Percentiles rank a stretch among this genome's conserved stretches.
phyloP scores from a whole-genome alignment of 768 basidiomycete genomes.

The Xerocomellus intermedius region DNA sequence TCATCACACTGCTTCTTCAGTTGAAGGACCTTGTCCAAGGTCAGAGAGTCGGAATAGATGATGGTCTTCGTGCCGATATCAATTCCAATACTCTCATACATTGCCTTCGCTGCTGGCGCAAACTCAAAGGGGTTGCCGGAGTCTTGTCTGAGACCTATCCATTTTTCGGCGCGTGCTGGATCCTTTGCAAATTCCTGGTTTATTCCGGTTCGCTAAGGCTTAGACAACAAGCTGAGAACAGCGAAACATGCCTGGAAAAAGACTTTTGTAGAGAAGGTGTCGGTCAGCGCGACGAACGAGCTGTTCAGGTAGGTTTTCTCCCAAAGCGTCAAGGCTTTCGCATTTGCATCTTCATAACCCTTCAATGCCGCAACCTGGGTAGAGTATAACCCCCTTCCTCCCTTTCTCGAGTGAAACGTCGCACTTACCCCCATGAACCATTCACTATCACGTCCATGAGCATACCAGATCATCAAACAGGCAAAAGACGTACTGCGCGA shows the following conservation, averaged over 20 bases:
- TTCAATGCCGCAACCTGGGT: slow-evolving; percentile 73
- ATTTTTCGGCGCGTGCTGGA: slow-evolving; percentile 60
- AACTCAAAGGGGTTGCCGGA: slow-evolving; percentile 89
- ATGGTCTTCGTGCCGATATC: slow-evolving; percentile 64
- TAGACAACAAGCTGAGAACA: neutral
- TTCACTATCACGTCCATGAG: slow-evolving; percentile 49
- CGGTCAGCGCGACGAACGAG: slow-evolving; percentile 80
- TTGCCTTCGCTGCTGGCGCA: slow-evolving; percentile 65
- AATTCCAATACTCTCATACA: slow-evolving; percentile 71
- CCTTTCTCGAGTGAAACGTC: neutral
- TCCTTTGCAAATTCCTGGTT: slow-evolving; percentile 57
- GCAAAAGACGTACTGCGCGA: slow-evolving; percentile 69
- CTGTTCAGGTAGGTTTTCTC: slow-evolving; percentile 63
- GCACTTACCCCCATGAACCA: slow-evolving; percentile 82
- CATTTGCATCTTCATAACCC: slow-evolving; percentile 79
- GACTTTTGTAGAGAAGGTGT: slow-evolving; percentile 86
- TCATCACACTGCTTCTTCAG: slow-evolving; percentile 72
- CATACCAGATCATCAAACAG: neutral
- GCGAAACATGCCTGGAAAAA: slow-evolving; percentile 70
- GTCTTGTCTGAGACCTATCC: slow-evolving; percentile 89
- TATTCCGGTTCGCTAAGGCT: neutral
- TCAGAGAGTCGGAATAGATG: slow-evolving; percentile 82
- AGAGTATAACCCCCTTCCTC: neutral
- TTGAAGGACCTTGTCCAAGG: slow-evolving; percentile 64
- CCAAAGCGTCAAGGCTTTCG: slow-evolving; percentile 80